Evolutionary conservation across 352 stramenopile genomes (phyloP).

Genomic region (Pythium vanterpoolii): DNA sequence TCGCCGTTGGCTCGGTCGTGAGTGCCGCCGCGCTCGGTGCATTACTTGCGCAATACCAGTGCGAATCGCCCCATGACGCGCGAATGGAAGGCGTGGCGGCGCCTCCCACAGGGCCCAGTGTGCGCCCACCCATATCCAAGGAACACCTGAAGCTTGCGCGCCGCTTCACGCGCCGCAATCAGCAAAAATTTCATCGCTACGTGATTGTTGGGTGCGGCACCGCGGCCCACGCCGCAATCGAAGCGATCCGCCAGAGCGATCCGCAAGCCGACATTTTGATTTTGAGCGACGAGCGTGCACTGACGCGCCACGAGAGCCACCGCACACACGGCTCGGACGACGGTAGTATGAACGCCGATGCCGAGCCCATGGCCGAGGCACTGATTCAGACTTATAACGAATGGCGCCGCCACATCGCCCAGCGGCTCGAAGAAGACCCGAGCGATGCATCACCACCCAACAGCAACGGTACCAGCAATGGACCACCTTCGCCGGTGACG

Average conservation of each 20-base stretch:
- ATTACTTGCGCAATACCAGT: neutral
- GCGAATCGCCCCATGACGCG: neutral
- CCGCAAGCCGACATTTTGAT: constrained; percentile 83
- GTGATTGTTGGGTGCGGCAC: constrained; percentile 89
- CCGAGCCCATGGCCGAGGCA: constrained; percentile 34
- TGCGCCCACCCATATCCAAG: constrained; percentile 14
- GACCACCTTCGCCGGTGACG: constrained; percentile 45
- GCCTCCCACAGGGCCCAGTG: neutral
- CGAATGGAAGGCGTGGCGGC: neutral
- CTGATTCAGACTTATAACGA: constrained; percentile 90
- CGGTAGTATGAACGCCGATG: constrained; percentile 11
- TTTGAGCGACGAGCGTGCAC: constrained; percentile 75
- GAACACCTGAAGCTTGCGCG: constrained; percentile 39
- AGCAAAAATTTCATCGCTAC: constrained; percentile 82
- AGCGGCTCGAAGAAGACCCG: constrained; percentile 71
- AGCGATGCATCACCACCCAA: constrained; percentile 11
- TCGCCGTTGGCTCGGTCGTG: constrained; percentile 6
- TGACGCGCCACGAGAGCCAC: constrained; percentile 51
- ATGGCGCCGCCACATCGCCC: constrained; percentile 84
- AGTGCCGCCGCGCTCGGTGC: constrained; percentile 4
- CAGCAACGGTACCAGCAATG: neutral
- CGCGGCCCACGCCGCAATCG: constrained; percentile 87
- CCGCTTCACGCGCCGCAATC: constrained; percentile 62
- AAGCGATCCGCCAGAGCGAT: constrained; percentile 86
- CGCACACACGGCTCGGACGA: constrained; percentile 22